Evolutionary conservation across 768 basidiomycete genomes (phyloP), one percentile per base, ranked within the genome.

Genomic region (Naganishia vishniacii): DNA sequence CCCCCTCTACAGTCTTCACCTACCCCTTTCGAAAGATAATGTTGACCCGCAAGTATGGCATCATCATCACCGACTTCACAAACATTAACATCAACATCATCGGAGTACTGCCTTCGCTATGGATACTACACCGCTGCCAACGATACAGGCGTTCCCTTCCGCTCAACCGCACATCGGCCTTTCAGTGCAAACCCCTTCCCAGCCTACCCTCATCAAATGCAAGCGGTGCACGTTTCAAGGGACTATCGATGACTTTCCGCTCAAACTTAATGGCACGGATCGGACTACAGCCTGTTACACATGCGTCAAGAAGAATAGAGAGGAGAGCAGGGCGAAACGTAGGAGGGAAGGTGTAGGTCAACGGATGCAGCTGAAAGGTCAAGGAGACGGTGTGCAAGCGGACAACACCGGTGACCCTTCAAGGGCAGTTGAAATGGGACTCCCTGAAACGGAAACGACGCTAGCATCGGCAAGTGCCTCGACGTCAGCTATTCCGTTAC

Each of bases 241-340:
- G 3, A 56, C 53, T 7, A 56, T 56, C 37, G 15, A 37, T 15
- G 34, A 56, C 32, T 56, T 56, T 37, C 53, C 53, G 31, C 37
- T 56, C 1, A 56, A 56, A 26, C 31, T 56, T 32, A 56, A 56
- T 56, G 53, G 53, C 11, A 41, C 34, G 53, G 53, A 56, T 15
- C n/a, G 53, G 37, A 56, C 53, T 9, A 23, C 37, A 29, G 53
- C 53, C 23, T 56, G 53, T 26, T 11, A 32, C 6, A 9, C 53
- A 6, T 56, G 53, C 26, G 53, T 56, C 34, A 37, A 25, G 15
- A 56, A 56, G 53, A 56, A 56, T 13, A 41, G 53, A 16, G 53
- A 56, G 34, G 53, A 56, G 26, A 23, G 53, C 7, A 37, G 53
- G 32, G 53, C 23, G 53, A 32, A 56, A 34, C 12, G 53, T 15